Evolutionary conservation across 495 filamentous ascomycete genomes (phyloP), one percentile per base, ranked within the genome.

Genomic region (Tetracladium marchalianum): DNA sequence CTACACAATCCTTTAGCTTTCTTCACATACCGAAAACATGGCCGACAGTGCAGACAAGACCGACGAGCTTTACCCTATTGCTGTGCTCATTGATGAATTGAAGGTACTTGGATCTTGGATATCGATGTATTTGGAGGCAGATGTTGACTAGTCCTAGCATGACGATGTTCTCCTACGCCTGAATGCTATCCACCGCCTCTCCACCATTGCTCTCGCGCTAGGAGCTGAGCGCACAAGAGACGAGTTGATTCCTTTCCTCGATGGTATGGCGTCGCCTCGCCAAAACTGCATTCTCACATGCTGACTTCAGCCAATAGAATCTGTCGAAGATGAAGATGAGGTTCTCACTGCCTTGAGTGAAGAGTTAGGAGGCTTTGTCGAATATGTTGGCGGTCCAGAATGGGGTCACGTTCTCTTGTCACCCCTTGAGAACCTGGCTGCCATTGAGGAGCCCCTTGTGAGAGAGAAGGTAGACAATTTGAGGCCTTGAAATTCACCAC

Each of bases 31-130:
- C 15, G 47, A 60, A 68, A 62, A 51, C 58, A 76, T 76, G 73
- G 69, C 72, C 56, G 73, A 76, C 63, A 69, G 69, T 62, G 58
- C 65, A 50, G 69, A 67, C 62, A 60, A 72, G 69, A 93, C 81
- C 63, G 90, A 97, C 67, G 93, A 96, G 78, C 88, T 98, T 52
- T 97, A 95, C 67, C 92, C 92, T 59, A 98, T 98, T 73, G 92
- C 92, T 51, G 93, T 98, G 46, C 80, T 98, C 63, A 98, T 98
- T 68, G 92, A 98, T 68, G 92, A 98, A 79, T 73, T 98, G 58
- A 98, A 98, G 87, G 90, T 95, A 72, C 57, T 59, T 61, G 56
- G 51, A 49, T 50, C 16, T 31, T 37, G 46, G 35, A 49, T 31
- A 7, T 8, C 17, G 18, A 1, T 35, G 12, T 49, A 2, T 31